These are phyloP conservation scores for Fusarium marasasianum DNA, from an alignment of 2,329 filamentous ascomycete species.

Conservation along the genomic window DNA sequence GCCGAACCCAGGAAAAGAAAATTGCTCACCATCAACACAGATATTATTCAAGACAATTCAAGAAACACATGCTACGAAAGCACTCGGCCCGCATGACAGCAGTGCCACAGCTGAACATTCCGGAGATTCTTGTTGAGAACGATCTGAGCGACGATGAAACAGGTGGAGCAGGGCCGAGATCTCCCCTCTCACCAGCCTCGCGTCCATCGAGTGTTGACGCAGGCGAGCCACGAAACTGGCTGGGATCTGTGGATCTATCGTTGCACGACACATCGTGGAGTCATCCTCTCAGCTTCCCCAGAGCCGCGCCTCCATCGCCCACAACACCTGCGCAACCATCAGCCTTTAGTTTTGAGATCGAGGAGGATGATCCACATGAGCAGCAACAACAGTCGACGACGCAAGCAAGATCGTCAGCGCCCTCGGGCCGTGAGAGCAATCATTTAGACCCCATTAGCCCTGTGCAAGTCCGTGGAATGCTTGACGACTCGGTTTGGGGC, in stretches of 20 bases:
- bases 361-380: conserved; percentile 52
- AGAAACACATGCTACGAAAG: conserved; percentile 77
- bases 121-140: conserved; percentile 90
- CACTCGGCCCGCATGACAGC: conserved; percentile 78
- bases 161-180: conserved; percentile 31
- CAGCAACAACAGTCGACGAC: conserved; percentile 27
- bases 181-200: conserved; percentile 32
- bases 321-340: conserved; percentile 60
- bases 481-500: conserved; percentile 92
- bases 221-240: conserved; percentile 54
- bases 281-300: conserved; percentile 65
- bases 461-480: conserved; percentile 83
- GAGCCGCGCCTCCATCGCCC: conserved; percentile 54
- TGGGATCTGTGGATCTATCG: conserved; percentile 56
- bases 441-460: conserved; percentile 44
- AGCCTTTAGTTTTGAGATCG: conserved; percentile 68
- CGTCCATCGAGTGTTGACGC: conserved; percentile 41
- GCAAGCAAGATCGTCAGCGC: conserved; percentile 56
- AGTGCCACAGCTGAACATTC: conserved; percentile 82
- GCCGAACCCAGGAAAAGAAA: too few relatives aligned
- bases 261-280: conserved; percentile 45
- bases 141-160: conserved; percentile 62
- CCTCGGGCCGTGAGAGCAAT: conserved; percentile 69
- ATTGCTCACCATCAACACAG: conserved; percentile 48
- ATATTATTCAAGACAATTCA: conserved; percentile 86